These are phyloP conservation scores for Gracilaria gracilis DNA, from an alignment of 23 red algal species.

Conservation along the genomic window DNA sequence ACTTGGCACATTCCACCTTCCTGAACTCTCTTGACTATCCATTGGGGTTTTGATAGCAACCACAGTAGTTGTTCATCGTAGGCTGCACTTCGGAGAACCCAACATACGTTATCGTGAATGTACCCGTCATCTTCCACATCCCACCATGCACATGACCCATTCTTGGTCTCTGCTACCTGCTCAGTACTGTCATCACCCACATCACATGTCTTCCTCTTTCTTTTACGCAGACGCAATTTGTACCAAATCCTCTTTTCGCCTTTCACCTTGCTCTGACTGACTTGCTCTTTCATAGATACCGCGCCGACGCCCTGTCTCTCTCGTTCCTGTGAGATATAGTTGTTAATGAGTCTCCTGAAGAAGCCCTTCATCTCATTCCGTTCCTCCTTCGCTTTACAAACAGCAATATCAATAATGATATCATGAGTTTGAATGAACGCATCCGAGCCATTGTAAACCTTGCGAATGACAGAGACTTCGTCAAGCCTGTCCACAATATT, in stretches of 20 bases:
- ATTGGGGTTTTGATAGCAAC: no score
- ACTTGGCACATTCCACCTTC: no score
- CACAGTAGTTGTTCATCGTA: no score
- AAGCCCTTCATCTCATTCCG: background rate
- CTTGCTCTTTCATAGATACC: no score
- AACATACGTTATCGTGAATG: no score
- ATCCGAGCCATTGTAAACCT: background rate
- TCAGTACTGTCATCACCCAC: background rate
- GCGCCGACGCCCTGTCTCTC: no score
- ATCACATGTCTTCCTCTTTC: background rate
- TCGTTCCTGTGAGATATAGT: background rate
- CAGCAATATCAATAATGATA: background rate
- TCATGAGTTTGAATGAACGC: background rate
- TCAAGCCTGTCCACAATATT: background rate
- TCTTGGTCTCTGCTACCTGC: no score
- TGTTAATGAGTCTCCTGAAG: background rate
- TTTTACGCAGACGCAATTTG: no score
- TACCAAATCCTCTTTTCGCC: background rate
- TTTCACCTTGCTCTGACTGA: background rate
- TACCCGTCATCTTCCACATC: slow-evolving; percentile 1
- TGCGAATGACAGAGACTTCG: background rate
- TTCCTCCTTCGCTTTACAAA: background rate
- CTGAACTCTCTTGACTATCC: no score
- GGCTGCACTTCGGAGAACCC: no score
- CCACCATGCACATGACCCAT: background rate